These are phyloP conservation scores for Geotrichum australiense DNA, from an alignment of 1,139 yeast genomes.

Conservation along the genomic window DNA sequence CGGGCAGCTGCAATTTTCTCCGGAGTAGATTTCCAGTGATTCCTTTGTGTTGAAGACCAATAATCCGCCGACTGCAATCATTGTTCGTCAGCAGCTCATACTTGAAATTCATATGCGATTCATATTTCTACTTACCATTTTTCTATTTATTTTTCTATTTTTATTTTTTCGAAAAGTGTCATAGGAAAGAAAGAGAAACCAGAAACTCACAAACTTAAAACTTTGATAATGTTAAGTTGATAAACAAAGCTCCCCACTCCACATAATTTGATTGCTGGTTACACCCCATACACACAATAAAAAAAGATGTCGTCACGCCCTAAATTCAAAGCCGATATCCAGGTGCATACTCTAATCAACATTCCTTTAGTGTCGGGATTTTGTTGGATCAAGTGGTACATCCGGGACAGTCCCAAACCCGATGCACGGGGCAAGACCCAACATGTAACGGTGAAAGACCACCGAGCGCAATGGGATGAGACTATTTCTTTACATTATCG, in stretches of 20 bases:
- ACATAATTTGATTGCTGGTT: too few relatives aligned
- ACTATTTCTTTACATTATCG: constrained; percentile 36
- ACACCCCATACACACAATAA: not conserved
- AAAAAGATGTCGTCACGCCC: constrained; percentile 28
- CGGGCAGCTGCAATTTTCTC: constrained; percentile 41
- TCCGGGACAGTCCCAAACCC: constrained; percentile 40
- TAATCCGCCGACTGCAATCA: constrained; percentile 54
- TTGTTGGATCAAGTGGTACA: constrained; percentile 57
- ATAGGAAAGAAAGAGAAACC: too few relatives aligned
- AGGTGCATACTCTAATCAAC: constrained; percentile 65
- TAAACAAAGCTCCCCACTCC: too few relatives aligned
- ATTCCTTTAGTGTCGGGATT: constrained; percentile 73
- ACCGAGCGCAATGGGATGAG: constrained; percentile 46
- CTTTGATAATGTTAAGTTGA: too few relatives aligned
- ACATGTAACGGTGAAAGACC: constrained; percentile 41
- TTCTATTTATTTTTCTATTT: too few relatives aligned
- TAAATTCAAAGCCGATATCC: constrained; percentile 52
- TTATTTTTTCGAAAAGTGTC: too few relatives aligned
- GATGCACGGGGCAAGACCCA: constrained; percentile 42
- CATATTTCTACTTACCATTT: too few relatives aligned
- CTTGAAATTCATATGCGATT: too few relatives aligned
- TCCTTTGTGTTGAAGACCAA: constrained; percentile 61
- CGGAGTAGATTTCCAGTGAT: constrained; percentile 54
- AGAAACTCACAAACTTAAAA: too few relatives aligned
- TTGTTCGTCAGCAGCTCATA: too few relatives aligned